Base-by-base conservation (phyloP, 352 stramenopile genomes). In the Phytophthora ohioensis region DNA sequence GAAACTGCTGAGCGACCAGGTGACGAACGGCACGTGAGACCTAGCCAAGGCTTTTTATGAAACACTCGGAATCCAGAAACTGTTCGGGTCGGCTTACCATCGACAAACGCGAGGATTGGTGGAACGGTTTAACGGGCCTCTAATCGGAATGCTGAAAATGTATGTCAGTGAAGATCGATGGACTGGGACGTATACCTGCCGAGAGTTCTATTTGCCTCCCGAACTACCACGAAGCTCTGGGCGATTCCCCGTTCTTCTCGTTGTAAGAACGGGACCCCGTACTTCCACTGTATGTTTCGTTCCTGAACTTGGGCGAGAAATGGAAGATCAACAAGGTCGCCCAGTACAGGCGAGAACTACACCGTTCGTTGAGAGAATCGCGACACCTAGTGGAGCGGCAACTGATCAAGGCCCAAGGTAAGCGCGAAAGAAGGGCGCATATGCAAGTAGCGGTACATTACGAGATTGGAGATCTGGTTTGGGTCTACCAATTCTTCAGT, bases 401-500 rank as follows among this genome's bases (percentile, higher is more conserved):
- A 9, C 17, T 72, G 17, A 2, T 64, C 0, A 64, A 65, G 4
- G 39, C 38, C 3, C 64, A 71, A 17, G 53, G 57, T 5, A 21
- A 21, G 4, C 56, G 58, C 32, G 41, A 56, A 9, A 7, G 34
- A 21, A 21, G 51, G 3, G 11, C 67, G 12, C 21, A 21, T 3
- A n/a, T 35, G 39, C 49, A 61, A 36, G 35, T 42, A 3, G 38
- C 5, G 1, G 47, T 71, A 5, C 0, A 39, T 3, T 65, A 45
- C 13, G 39, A 59, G 15, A 13, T 56, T 10, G 55, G 55, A 0
- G 41, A 53, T 3, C 55, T 17, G 1, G 64, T 65, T 2, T 65
- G 54, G 55, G 47, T 61, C 2, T 71, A 57, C 34, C 55, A 65
- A 48, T 56, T 57, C 42, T 65, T 65, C 17, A 34, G 46, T 4